These are phyloP conservation scores for Cystofilobasidium macerans DNA, from an alignment of 768 basidiomycete genomes.

Conservation along the genomic window DNA sequence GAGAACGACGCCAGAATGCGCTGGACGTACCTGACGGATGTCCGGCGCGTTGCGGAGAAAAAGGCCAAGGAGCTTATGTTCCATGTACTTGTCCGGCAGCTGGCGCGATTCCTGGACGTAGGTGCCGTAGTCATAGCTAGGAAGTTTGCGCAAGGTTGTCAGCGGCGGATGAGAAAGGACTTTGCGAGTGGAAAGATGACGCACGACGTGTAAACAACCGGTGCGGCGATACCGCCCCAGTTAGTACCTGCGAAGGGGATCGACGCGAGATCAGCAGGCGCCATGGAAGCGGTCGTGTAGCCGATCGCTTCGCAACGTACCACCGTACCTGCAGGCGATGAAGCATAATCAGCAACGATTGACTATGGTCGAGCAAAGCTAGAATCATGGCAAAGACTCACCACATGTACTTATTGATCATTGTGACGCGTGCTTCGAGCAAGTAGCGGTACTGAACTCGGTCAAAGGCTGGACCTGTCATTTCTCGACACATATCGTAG, in stretches of 20 bases:
- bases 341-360: not conserved
- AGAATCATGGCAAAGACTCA: not conserved
- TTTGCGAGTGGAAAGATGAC: not conserved
- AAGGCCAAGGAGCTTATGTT: constrained; percentile 10
- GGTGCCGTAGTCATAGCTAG: not conserved
- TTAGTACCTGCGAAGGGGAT: constrained; percentile 49
- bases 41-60: constrained; percentile 3
- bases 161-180: too few relatives aligned
- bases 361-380: not conserved
- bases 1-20: not conserved
- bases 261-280: too few relatives aligned
- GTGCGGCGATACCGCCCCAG: constrained; percentile 72
- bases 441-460: constrained; percentile 50
- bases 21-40: not conserved
- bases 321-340: constrained; percentile 38
- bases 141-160: too few relatives aligned
- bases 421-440: constrained; percentile 70
- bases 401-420: constrained; percentile 72
- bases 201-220: constrained; percentile 50
- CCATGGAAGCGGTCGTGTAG: too few relatives aligned
- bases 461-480: constrained; percentile 23
- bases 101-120: constrained; percentile 2
- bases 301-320: too few relatives aligned
- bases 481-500: constrained; percentile 11
- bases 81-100: not conserved